These are phyloP conservation scores for Azolla pinnata DNA, from an alignment of 75 land plant species.

Conservation along the genomic window DNA sequence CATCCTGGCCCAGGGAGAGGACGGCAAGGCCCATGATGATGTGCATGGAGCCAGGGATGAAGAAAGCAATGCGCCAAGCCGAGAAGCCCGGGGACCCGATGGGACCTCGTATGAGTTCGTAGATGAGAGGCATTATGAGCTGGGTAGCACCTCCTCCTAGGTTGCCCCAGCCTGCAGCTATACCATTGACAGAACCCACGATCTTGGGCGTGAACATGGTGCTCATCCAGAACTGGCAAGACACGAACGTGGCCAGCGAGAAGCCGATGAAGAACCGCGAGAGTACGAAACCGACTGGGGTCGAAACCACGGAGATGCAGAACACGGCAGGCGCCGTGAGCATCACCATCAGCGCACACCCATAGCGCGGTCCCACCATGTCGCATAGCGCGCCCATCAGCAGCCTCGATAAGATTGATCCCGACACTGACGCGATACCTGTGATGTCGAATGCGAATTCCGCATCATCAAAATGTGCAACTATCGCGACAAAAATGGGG, in stretches of 20 bases:
- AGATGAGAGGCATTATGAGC: conserved; percentile 70
- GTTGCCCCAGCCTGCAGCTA: conserved; percentile 84
- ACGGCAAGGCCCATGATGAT: conserved; percentile 53
- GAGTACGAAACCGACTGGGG: conserved; percentile 39
- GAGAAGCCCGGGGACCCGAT: conserved; percentile 39
- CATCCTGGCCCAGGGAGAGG: conserved; percentile 57
- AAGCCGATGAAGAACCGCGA: conserved; percentile 82
- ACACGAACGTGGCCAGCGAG: conserved; percentile 83
- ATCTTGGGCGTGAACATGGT: conserved; percentile 71
- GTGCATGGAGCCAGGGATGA: conserved; percentile 51
- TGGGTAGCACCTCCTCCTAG: conserved; percentile 89
- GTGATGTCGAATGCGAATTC: neutral
- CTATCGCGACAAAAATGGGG: no score
- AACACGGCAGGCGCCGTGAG: conserved; percentile 74
- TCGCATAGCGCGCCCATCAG: conserved; percentile 83
- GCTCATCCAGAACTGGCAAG: conserved; percentile 94
- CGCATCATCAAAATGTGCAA: no score
- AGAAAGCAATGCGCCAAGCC: conserved; percentile 70
- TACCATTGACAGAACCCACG: conserved; percentile 65
- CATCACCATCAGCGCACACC: conserved; percentile 63
- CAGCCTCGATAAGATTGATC: conserved; percentile 63
- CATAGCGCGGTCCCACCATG: conserved; percentile 68
- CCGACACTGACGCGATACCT: conserved; percentile 56
- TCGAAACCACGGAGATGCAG: conserved; percentile 47
- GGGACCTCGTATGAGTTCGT: conserved; percentile 29